Percentiles rank a stretch among this genome's conserved stretches.
phyloP scores from a whole-genome alignment of 495 filamentous ascomycete species.

The Tuber indicum region DNA sequence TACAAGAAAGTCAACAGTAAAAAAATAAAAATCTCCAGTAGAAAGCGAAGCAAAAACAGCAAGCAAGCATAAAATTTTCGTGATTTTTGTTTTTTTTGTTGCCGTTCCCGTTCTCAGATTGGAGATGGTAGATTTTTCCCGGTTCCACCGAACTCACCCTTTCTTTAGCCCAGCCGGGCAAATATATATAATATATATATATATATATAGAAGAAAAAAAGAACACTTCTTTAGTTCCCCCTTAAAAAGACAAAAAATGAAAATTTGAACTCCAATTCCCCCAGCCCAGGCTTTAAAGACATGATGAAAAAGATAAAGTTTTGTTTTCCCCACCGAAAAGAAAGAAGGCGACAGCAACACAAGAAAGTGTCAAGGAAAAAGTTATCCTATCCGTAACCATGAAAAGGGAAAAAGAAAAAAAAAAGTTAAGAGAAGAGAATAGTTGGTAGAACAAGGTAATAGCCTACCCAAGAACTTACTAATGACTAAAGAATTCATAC shows the following conservation, averaged over 20 bases:
- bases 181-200: constrained; percentile 26
- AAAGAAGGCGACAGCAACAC: constrained; percentile 16
- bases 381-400: constrained; percentile 8
- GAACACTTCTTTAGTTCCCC: constrained; percentile 14
- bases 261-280: constrained; percentile 32
- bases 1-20: background rate
- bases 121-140: background rate
- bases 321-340: constrained; percentile 8
- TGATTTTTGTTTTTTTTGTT: background rate
- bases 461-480: constrained; percentile 13
- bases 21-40: background rate
- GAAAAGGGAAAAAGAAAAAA: background rate
- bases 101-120: background rate
- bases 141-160: background rate
- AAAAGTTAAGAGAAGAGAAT: constrained; percentile 21
- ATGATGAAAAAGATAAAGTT: background rate
- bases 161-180: background rate
- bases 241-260: constrained; percentile 24
- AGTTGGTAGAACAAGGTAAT: constrained; percentile 11
- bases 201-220: constrained; percentile 12
- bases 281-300: constrained; percentile 35
- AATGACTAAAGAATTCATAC: constrained; percentile 4
- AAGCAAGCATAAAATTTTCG: background rate
- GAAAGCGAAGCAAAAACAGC: background rate
- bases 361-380: constrained; percentile 14